These are phyloP conservation scores for Fusarium nelsonii DNA, from an alignment of 2,329 filamentous ascomycete genomes.

Conservation along the genomic window DNA sequence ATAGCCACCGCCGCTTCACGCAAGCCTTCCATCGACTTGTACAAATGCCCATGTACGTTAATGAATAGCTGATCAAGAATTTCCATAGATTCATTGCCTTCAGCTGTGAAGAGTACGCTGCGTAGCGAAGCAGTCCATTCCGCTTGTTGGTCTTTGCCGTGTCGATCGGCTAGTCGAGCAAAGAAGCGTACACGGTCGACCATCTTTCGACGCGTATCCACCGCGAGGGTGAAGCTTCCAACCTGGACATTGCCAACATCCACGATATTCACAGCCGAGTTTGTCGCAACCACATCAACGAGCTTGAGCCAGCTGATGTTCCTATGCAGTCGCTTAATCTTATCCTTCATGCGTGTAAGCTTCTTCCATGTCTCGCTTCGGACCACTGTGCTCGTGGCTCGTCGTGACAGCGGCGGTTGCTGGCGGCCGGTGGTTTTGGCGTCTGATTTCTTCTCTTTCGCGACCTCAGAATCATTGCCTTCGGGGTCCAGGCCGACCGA, in stretches of 20 bases:
- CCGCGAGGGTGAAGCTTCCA: slow-evolving; percentile 84
- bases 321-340: slow-evolving; percentile 85
- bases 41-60: slow-evolving; percentile 91
- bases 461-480: slow-evolving; percentile 48
- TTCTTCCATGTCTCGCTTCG: slow-evolving; percentile 84
- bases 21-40: slow-evolving; percentile 86
- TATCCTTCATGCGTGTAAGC: slow-evolving; percentile 83
- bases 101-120: slow-evolving; percentile 88
- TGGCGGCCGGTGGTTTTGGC: slow-evolving; percentile 47
- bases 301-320: slow-evolving; percentile 90
- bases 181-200: slow-evolving; percentile 92
- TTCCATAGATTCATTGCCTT: slow-evolving; percentile 86
- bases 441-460: slow-evolving; percentile 43
- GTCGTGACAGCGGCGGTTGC: slow-evolving; percentile 30
- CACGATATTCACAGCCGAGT: slow-evolving; percentile 79
- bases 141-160: slow-evolving; percentile 76
- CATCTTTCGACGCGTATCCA: slow-evolving; percentile 92
- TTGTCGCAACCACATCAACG: slow-evolving; percentile 88
- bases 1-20: slow-evolving; percentile 90
- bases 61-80: slow-evolving; percentile 88
- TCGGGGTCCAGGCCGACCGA: slow-evolving; percentile 40
- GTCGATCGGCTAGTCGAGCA: slow-evolving; percentile 74
- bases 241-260: slow-evolving; percentile 88
- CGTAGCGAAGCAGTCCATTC: slow-evolving; percentile 93
- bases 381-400: slow-evolving; percentile 41